Conservation (phyloP, 176 grass and related monocot genomes). For the Chrysopogon serrulatus region DNA sequence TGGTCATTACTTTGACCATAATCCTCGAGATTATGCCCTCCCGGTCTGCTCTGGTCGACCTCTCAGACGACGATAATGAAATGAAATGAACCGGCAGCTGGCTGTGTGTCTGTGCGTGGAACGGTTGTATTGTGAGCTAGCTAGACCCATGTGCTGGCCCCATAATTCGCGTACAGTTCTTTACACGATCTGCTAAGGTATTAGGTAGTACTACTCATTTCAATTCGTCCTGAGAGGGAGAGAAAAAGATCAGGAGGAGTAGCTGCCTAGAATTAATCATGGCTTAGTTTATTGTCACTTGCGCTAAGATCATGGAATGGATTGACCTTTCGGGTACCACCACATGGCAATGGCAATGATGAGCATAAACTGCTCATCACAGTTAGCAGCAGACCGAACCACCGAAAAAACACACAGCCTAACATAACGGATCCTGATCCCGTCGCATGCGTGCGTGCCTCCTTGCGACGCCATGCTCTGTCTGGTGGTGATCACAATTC, state of each 20-base stretch:
- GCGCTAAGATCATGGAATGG: not conserved
- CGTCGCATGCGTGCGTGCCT: not conserved
- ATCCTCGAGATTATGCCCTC: too few species aligned
- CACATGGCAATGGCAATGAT: slow-evolving; percentile 8
- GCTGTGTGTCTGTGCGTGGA: not conserved
- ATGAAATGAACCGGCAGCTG: not conserved
- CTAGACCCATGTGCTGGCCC: not conserved
- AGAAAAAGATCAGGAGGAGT: too few species aligned
- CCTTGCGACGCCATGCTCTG: too few species aligned
- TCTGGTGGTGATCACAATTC: too few species aligned
- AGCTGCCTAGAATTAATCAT: too few species aligned
- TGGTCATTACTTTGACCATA: not conserved
- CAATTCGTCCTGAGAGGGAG: too few species aligned
- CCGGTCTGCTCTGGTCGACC: not conserved
- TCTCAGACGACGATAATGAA: not conserved
- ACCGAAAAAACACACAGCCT: too few species aligned
- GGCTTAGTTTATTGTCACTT: not conserved
- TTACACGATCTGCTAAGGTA: too few species aligned
- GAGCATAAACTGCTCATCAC: not conserved
- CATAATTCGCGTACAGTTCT: too few species aligned
- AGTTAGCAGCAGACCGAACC: not conserved
- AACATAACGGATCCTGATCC: too few species aligned
- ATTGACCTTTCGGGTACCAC: slow-evolving; percentile 7
- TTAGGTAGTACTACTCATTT: too few species aligned
- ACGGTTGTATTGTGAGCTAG: slow-evolving; percentile 19